These are phyloP conservation scores for Lachnellula arida DNA, from an alignment of 2,329 filamentous ascomycete species.

Conservation along the genomic window DNA sequence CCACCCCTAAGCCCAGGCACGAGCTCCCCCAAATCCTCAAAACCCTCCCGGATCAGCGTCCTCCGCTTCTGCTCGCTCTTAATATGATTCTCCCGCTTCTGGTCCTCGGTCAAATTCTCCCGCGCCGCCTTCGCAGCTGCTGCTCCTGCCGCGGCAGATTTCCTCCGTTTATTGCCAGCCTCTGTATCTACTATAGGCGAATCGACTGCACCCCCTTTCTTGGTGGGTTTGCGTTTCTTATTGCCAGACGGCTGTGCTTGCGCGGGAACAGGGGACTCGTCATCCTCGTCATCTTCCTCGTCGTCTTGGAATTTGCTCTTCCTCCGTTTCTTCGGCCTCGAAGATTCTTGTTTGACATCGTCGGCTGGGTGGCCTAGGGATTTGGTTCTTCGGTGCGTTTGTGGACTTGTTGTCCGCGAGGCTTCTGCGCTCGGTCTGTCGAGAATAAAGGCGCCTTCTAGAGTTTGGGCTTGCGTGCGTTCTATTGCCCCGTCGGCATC, in stretches of 20 bases:
- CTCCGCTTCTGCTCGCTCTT: constrained; percentile 82
- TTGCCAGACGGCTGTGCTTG: constrained; percentile 22
- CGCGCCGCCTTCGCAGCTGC: constrained; percentile 43
- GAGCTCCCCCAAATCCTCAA: constrained; percentile 71
- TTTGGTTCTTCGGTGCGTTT: constrained; percentile 10
- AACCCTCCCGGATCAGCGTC: constrained; percentile 74
- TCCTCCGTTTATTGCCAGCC: constrained; percentile 41
- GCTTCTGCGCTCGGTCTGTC: constrained; percentile 47
- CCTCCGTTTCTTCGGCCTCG: constrained; percentile 47
- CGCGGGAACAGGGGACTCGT: constrained; percentile 33
- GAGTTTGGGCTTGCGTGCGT: constrained; percentile 48
- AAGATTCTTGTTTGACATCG: constrained; percentile 36
- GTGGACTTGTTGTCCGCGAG: constrained; percentile 54
- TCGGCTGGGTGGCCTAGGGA: constrained; percentile 16
- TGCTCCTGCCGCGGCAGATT: constrained; percentile 37
- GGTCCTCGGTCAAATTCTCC: constrained; percentile 67
- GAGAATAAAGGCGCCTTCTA: constrained; percentile 51
- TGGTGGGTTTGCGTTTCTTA: constrained; percentile 29
- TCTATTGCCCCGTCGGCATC: constrained; percentile 54
- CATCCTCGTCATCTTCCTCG: constrained; percentile 41
- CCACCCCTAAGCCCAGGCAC: constrained; percentile 71
- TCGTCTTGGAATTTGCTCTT: constrained; percentile 50
- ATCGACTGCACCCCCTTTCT: constrained; percentile 23
- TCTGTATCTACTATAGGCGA: constrained; percentile 21
- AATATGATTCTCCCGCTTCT: constrained; percentile 84